A percentile compares a stretch with the other conserved stretches of the same genome.
Conservation (phyloP, 139 green algal species). For the Pseudopediastrum boryanum region DNA sequence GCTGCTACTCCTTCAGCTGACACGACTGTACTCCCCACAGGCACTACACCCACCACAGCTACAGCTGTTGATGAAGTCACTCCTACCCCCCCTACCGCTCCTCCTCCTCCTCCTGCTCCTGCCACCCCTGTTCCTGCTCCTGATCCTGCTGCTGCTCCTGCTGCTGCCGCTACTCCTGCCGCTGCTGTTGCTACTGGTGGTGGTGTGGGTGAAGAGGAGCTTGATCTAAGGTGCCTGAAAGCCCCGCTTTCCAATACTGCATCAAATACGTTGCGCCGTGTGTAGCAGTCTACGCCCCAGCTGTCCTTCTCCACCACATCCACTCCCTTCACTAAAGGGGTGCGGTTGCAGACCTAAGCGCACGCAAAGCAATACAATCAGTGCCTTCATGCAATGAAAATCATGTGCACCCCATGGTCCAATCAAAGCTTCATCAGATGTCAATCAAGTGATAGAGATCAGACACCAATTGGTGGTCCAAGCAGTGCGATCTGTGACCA, state of each 20-base stretch:
- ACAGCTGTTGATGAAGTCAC: too few species aligned
- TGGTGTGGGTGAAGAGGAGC: neutral
- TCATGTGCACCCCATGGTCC: too few species aligned
- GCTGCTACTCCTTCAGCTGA: slow-evolving; percentile 5
- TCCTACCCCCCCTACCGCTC: too few species aligned
- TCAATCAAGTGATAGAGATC: too few species aligned
- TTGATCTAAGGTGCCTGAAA: slow-evolving; percentile 40
- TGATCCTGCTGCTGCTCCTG: slow-evolving; percentile 19
- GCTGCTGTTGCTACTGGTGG: neutral
- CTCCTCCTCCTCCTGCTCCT: neutral
- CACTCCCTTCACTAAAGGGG: slow-evolving; percentile 24
- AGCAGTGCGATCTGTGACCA: too few species aligned
- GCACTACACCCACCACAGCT: too few species aligned
- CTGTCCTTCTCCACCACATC: slow-evolving; percentile 78
- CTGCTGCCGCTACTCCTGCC: neutral
- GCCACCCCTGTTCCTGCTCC: neutral
- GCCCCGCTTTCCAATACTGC: slow-evolving; percentile 45
- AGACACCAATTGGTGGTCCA: too few species aligned
- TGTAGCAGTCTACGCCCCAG: slow-evolving; percentile 92
- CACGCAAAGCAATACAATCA: neutral
- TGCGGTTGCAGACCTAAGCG: slow-evolving; percentile 1
- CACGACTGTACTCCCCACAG: too few species aligned
- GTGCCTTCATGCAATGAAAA: too few species aligned
- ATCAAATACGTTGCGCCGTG: slow-evolving; percentile 76
- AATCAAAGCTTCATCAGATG: too few species aligned